phyloP scores from a whole-genome alignment of 2,329 filamentous ascomycete genomes.

The Cladophialophora chaetospira region DNA sequence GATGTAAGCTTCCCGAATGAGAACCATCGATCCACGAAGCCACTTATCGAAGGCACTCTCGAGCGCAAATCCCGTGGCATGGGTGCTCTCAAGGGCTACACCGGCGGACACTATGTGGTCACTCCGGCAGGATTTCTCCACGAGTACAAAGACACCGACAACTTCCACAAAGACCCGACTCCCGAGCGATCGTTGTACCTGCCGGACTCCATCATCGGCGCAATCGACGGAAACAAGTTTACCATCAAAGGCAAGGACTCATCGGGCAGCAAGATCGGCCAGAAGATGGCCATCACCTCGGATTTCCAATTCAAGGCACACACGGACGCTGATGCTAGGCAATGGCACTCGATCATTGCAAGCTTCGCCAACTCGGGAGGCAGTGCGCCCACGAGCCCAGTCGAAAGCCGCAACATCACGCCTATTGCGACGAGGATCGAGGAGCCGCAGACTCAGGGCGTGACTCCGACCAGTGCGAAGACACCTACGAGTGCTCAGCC shows the following conservation, averaged over 20 bases:
- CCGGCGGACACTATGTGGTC: slow-evolving; percentile 83
- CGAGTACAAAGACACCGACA: slow-evolving; percentile 93
- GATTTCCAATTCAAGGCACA: slow-evolving; percentile 89
- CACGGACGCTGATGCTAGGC: slow-evolving; percentile 74
- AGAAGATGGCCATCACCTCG: slow-evolving; percentile 75
- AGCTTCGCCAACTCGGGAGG: slow-evolving; percentile 23
- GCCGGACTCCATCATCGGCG: slow-evolving; percentile 81
- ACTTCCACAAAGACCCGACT: slow-evolving; percentile 68
- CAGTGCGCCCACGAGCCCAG: slow-evolving; percentile 29
- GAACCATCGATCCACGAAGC: slow-evolving; percentile 74
- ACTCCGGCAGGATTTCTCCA: slow-evolving; percentile 87
- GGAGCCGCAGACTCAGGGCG: slow-evolving; percentile 23
- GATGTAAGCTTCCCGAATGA: slow-evolving; percentile 85
- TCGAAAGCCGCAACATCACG: slow-evolving; percentile 25
- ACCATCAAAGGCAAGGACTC: slow-evolving; percentile 93
- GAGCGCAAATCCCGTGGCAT: slow-evolving; percentile 91
- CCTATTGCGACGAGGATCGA: slow-evolving; percentile 25
- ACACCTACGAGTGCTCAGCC: slow-evolving; percentile 13
- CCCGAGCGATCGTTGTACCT: slow-evolving; percentile 91
- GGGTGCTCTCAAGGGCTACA: slow-evolving; percentile 72
- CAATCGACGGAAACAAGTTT: slow-evolving; percentile 77
- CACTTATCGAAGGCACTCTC: slow-evolving; percentile 82
- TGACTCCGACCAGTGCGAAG: slow-evolving; percentile 21
- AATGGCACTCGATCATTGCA: slow-evolving; percentile 77
- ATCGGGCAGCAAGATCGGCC: slow-evolving; percentile 72